These are phyloP conservation scores for Debaryomyces singareniensis DNA, from an alignment of 1,139 yeast genomes.

Conservation along the genomic window DNA sequence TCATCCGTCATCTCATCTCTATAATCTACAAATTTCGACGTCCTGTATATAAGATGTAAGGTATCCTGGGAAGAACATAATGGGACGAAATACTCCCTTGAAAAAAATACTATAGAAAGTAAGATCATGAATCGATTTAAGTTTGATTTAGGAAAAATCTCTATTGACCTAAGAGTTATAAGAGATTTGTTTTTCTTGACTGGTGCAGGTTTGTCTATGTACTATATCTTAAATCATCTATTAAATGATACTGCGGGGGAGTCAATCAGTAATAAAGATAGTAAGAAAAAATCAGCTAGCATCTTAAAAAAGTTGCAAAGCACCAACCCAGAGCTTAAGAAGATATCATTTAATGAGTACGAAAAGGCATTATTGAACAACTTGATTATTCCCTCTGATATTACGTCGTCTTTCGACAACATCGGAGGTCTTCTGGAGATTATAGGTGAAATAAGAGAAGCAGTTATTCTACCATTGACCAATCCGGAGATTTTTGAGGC, in stretches of 20 bases:
- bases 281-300: conserved; percentile 59
- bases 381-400: conserved; percentile 82
- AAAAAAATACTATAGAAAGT: no score
- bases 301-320: conserved; percentile 55
- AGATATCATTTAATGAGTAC: conserved; percentile 59
- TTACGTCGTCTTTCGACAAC: conserved; percentile 66
- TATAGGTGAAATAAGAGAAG: conserved; percentile 78
- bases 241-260: conserved; percentile 46
- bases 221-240: conserved; percentile 59
- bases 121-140: conserved; percentile 29
- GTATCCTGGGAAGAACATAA: no score
- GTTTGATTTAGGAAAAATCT: conserved; percentile 34
- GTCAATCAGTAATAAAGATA: conserved; percentile 55
- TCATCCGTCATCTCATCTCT: not conserved
- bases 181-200: conserved; percentile 68
- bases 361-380: conserved; percentile 70
- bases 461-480: conserved; percentile 83
- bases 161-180: conserved; percentile 47
- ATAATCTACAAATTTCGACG: not conserved
- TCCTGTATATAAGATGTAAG: not conserved
- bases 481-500: conserved; percentile 58
- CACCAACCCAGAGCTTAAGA: conserved; percentile 53
- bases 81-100: no score
- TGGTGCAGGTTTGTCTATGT: conserved; percentile 80
- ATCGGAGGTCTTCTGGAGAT: conserved; percentile 84